Base-by-base conservation (phyloP, 75 land plant species). In the Pseudotsuga menziesii region DNA sequence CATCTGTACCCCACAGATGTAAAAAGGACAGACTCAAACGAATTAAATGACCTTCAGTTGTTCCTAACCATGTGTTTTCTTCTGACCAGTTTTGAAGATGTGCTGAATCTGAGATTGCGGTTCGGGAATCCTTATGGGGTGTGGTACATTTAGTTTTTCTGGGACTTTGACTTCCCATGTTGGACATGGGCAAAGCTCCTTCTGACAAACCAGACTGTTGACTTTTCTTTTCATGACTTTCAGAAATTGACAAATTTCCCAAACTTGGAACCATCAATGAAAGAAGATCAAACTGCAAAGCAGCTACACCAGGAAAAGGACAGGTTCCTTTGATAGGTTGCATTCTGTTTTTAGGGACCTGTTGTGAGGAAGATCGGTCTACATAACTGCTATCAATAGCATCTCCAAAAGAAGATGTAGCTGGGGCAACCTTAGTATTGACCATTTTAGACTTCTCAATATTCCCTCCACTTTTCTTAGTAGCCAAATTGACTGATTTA, bases 1-100 rank as follows among this genome's bases (percentile, higher is more conserved):
- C 39, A 80, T 95, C 91, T 4, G 83, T 84, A 74, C 85, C 91
- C 98, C 98, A 95, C 71, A 89, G 81, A 78, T 95, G 98, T 29
- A 95, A 79, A 78, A 93, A 85, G 16, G 90, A 84, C 70, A 95
- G 76, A 76, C 88, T 84, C 59, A 87, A 85, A 13, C 81, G 85
- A 44, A 94, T 56, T 56, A 90, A 78, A 60, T 74, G 76, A 56
- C 78, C 86, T 84, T 88, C 91, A 74, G 82, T 36, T n/a, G 83
- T 78, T 56, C 66, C 78, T 19, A 80, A 56, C 79, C 77, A 72
- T 41, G 56, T 66, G 72, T 73, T 61, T 76, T 75, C 80, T 63
- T 88, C 88, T 67, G 20, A 19, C 25, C 75, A 14, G 60, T 73
- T 73, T 54, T 7, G 11, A 54, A 56, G 17, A 55, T 52, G 19